phyloP scores from a whole-genome alignment of 2,329 filamentous ascomycete species.

The Fusarium sp. region DNA sequence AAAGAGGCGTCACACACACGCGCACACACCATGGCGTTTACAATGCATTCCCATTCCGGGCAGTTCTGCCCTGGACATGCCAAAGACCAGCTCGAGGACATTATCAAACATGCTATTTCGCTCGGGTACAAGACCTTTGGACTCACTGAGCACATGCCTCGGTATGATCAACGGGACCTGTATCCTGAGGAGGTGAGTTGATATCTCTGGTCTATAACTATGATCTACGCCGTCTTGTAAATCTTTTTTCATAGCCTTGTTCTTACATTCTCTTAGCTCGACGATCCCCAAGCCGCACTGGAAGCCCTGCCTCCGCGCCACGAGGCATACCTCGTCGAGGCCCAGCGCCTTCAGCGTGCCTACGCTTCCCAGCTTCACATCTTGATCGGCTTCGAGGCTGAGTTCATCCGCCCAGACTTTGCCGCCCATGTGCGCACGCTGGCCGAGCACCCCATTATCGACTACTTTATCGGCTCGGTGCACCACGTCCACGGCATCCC shows the following conservation, averaged over 20 bases:
- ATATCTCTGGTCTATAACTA: not conserved
- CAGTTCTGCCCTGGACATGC: conserved; percentile 97
- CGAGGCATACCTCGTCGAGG: conserved; percentile 82
- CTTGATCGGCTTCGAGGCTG: conserved; percentile 91
- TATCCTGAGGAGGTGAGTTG: conserved; percentile 88
- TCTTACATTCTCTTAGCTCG: conserved; percentile 58
- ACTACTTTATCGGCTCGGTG: conserved; percentile 94
- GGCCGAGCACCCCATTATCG: conserved; percentile 73
- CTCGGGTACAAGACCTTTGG: conserved; percentile 87
- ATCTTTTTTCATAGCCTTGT: not conserved
- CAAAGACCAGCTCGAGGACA: conserved; percentile 85
- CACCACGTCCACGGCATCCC: conserved; percentile 91
- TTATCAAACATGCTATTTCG: conserved; percentile 84
- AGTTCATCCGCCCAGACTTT: conserved; percentile 86
- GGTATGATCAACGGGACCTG: conserved; percentile 79
- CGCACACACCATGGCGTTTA: conserved; percentile 83
- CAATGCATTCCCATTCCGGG: conserved; percentile 97
- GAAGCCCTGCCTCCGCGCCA: conserved; percentile 70
- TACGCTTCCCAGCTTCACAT: conserved; percentile 83
- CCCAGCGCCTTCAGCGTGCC: conserved; percentile 77
- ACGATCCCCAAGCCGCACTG: conserved; percentile 65
- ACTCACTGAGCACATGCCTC: conserved; percentile 96
- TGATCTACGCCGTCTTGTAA: not conserved
- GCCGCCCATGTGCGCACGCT: conserved; percentile 73
- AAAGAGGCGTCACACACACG: too few relatives aligned